phyloP scores from a whole-genome alignment of 1,284 basidiomycete genomes.

The Hypsizygus ulmarius region DNA sequence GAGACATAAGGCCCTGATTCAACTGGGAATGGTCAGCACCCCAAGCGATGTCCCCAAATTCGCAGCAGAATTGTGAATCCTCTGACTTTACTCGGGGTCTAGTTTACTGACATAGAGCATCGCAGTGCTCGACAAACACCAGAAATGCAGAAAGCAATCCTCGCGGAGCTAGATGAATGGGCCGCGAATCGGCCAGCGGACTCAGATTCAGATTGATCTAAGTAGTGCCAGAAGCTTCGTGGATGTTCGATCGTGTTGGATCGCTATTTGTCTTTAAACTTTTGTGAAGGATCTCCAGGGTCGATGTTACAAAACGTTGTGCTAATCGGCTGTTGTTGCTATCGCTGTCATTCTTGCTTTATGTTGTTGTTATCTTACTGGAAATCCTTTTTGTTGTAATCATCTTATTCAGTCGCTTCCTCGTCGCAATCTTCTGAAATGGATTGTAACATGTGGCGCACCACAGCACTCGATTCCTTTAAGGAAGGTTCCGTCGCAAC shows the following conservation, averaged over 20 bases:
- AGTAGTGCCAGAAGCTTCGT: neutral
- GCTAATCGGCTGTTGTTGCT: neutral
- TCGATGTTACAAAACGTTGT: neutral
- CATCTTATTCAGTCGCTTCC: too few species aligned
- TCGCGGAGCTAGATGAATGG: slow-evolving; percentile 42
- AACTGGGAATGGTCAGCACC: slow-evolving; percentile 52
- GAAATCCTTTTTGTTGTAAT: too few species aligned
- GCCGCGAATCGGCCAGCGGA: slow-evolving; percentile 14
- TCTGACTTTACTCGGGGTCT: slow-evolving; percentile 1
- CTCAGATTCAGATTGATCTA: slow-evolving; percentile 15
- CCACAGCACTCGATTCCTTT: too few species aligned
- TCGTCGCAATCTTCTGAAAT: too few species aligned
- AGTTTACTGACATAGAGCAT: slow-evolving; percentile 6
- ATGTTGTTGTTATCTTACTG: neutral
- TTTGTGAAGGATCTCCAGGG: neutral
- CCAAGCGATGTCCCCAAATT: slow-evolving; percentile 51
- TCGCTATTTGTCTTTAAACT: neutral
- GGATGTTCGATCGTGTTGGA: too few species aligned
- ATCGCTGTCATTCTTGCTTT: neutral
- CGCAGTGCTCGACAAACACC: slow-evolving; percentile 40
- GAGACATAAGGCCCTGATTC: slow-evolving; percentile 58
- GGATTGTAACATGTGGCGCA: too few species aligned
- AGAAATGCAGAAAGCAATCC: slow-evolving; percentile 43
- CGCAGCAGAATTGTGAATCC: slow-evolving; percentile 60
- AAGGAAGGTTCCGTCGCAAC: too few species aligned